Evolutionary conservation across 257 asterid genomes (phyloP), one percentile per base, ranked within the genome.

Genomic region (Solanum chmielewskii): DNA sequence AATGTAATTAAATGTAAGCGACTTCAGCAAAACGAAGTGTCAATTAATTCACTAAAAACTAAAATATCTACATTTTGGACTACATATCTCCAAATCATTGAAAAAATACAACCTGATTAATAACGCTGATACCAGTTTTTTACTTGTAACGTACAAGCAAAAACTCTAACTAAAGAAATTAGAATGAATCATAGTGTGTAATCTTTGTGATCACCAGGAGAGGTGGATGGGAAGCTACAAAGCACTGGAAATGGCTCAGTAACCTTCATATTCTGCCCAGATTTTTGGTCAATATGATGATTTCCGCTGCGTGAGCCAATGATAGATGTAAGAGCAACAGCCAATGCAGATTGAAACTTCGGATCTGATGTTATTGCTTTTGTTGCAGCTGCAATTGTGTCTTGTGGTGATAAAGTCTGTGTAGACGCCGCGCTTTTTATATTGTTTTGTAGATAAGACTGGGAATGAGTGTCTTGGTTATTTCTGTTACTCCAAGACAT

Each of bases 301-400:
- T 59, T 60, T 31, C 87, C 83, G 27, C 88, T 68, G 13, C 89
- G 69, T 1, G 93, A 73, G 56, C 93, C 93, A 3, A 97, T 95
- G 90, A 97, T 89, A 8, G 99, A 94, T 29, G 98, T 70, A 4
- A 97, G 93, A 71, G 98, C 99, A 33, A 95, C 96, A n/a, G 98
- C 99, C 86, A 95, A 87, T 35, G 96, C 98, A 29, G 98, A 95
- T 84, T 94, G 98, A 89, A 97, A 97, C 71, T 88, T 93, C 0
- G 99, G 99, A 88, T 97, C 95, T 0, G 98, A 92, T 20, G 98
- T 91, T 31, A 97, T 92, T 4, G 98, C 99, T 89, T 95, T 95
- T 1, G 99, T 96, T 23, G 99, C 99, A 21, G 98, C 99, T 29
- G 98, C 95, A 44, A 97, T 89, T 12, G 97, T 90, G 74, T 95